Conservation (phyloP, 1,139 yeast species). For the Pichiaceae sp. region DNA sequence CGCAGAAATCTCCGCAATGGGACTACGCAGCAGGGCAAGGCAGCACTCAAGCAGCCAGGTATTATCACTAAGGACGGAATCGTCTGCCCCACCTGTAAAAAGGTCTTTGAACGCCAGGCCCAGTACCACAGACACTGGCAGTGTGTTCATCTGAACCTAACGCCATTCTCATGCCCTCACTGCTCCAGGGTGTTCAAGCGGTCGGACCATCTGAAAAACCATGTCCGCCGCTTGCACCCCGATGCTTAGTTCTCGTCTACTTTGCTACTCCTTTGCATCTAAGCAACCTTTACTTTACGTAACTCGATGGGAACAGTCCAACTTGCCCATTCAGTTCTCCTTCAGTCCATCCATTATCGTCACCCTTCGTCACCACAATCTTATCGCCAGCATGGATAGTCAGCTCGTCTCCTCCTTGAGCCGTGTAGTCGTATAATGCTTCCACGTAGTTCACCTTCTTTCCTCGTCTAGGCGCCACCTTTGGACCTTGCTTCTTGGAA, state of each 20-base stretch:
- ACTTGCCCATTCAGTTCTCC: conserved; percentile 69
- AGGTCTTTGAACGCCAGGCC: conserved; percentile 19
- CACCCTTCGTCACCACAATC: conserved; percentile 53
- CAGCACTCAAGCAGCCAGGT: too few species aligned
- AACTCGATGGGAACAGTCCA: conserved; percentile 81
- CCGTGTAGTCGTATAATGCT: conserved; percentile 72
- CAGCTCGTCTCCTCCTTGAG: conserved; percentile 80
- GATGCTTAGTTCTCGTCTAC: not conserved
- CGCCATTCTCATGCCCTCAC: conserved; percentile 15
- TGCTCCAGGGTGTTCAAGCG: conserved; percentile 20
- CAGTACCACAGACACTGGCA: conserved; percentile 22
- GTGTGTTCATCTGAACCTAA: conserved; percentile 22
- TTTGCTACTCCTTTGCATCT: not conserved
- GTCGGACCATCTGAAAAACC: conserved; percentile 23
- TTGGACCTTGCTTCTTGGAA: conserved; percentile 54
- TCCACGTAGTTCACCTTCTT: conserved; percentile 53
- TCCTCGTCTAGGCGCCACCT: conserved; percentile 79
- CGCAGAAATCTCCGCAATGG: too few species aligned
- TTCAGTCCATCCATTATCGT: conserved; percentile 92
- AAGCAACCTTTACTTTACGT: conserved; percentile 34
- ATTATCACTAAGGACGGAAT: too few species aligned
- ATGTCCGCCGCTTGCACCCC: conserved; percentile 18
- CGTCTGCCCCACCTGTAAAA: conserved; percentile 15
- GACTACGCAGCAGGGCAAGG: too few species aligned
- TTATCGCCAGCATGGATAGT: conserved; percentile 66